Evolutionary conservation across 805 yeast species (phyloP).

Genomic region (Teunomyces barrocoloradensis): DNA sequence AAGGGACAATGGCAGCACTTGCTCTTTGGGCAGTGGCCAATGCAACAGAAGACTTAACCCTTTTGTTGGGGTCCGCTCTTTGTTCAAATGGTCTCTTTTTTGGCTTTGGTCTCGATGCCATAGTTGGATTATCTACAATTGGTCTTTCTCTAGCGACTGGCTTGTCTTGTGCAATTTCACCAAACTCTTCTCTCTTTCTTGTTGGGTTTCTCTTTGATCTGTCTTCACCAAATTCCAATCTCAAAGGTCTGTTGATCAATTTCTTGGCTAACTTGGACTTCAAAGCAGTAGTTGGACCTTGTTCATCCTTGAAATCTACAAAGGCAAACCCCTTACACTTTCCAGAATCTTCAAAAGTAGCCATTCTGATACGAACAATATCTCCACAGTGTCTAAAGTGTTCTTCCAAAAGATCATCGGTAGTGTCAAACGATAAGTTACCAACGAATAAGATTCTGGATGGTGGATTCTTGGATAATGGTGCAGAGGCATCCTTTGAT

Average conservation of each 20-base stretch:
- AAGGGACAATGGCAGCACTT: slow-evolving; percentile 82
- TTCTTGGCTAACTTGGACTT: slow-evolving; percentile 64
- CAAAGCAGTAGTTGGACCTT: slow-evolving; percentile 80
- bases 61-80: slow-evolving; percentile 36
- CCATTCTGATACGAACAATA: slow-evolving; percentile 83
- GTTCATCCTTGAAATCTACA: slow-evolving; percentile 76
- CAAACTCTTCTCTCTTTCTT: slow-evolving; percentile 21
- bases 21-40: slow-evolving; percentile 87
- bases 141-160: slow-evolving; percentile 5
- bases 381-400: slow-evolving; percentile 93
- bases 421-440: slow-evolving; percentile 87
- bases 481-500: slow-evolving; percentile 39
- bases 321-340: slow-evolving; percentile 97
- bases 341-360: slow-evolving; percentile 95
- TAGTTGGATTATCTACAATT: slow-evolving; percentile 5
- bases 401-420: slow-evolving; percentile 69
- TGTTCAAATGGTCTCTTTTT: slow-evolving; percentile 14
- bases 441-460: slow-evolving; percentile 89
- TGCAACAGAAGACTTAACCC: slow-evolving; percentile 78
- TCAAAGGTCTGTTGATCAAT: slow-evolving; percentile 68
- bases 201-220: slow-evolving; percentile 73
- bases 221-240: slow-evolving; percentile 95
- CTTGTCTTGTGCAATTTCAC: slow-evolving; percentile 9
- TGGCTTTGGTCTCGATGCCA: slow-evolving; percentile 12
- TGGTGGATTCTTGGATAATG: slow-evolving; percentile 74